These are phyloP conservation scores for Amniculicola lignicola DNA, from an alignment of 495 filamentous ascomycete species.

Conservation along the genomic window DNA sequence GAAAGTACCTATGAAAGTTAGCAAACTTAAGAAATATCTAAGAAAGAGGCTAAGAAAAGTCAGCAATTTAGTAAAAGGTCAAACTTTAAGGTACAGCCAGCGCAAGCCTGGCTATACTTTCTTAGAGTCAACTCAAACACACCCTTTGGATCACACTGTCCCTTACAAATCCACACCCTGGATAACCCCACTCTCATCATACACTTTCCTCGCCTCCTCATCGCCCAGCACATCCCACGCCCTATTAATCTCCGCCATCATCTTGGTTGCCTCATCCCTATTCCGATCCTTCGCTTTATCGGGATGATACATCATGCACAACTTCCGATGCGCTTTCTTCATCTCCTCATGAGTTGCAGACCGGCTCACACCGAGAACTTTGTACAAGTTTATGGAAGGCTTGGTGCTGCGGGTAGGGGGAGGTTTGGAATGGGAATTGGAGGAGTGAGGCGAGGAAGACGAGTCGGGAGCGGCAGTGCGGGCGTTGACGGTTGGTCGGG, in stretches of 20 bases:
- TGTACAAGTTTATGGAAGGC: slow-evolving; percentile 13
- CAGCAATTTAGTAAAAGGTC: too few species aligned
- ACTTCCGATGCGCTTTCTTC: slow-evolving; percentile 15
- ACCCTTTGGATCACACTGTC: too few species aligned
- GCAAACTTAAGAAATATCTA: too few species aligned
- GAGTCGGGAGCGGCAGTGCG: background rate
- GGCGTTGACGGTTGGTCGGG: background rate
- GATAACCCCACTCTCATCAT: slow-evolving; percentile 23
- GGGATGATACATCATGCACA: slow-evolving; percentile 18
- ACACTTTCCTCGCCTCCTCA: background rate
- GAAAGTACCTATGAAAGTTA: too few species aligned
- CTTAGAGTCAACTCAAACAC: too few species aligned
- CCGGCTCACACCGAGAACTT: slow-evolving; percentile 12
- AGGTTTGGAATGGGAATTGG: background rate
- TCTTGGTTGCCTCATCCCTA: slow-evolving; percentile 1
- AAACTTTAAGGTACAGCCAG: too few species aligned
- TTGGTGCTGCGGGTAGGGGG: background rate
- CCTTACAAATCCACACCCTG: too few species aligned
- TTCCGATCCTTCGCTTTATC: slow-evolving; percentile 2
- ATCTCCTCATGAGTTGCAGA: slow-evolving; percentile 11
- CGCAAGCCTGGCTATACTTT: too few species aligned
- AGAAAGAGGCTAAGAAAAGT: too few species aligned
- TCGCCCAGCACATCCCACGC: slow-evolving; percentile 18
- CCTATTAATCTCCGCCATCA: slow-evolving; percentile 27
- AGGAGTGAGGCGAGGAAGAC: background rate